Evolutionary conservation across 108 stramenopile species (phyloP).

Genomic region (Cyclotella choctawhatcheeana): DNA sequence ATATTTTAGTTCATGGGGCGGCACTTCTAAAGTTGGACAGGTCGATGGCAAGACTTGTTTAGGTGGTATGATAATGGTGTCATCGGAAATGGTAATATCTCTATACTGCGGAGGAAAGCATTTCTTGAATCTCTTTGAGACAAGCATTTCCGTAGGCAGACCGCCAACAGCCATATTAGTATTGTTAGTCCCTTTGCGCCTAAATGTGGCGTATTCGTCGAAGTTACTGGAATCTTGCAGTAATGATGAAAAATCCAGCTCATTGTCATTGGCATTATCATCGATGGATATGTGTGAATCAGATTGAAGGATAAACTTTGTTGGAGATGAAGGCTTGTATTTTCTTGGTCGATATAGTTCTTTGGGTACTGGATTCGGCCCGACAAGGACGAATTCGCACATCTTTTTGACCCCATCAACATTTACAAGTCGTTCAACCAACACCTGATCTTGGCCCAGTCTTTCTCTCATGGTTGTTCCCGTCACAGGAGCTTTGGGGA

Average conservation of each 20-base stretch:
- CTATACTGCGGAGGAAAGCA: conserved; percentile 71
- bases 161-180: conserved; percentile 65
- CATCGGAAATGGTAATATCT: conserved; percentile 57
- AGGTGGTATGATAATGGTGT: conserved; percentile 50
- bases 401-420: conserved; percentile 20
- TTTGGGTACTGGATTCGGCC: conserved; percentile 53
- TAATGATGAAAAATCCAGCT: conserved; percentile 15
- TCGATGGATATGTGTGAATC: conserved; percentile 12
- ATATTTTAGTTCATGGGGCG: background rate
- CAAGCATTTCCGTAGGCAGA: conserved; percentile 48
- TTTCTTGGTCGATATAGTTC: conserved; percentile 48
- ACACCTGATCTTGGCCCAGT: conserved; percentile 29
- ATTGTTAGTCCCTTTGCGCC: conserved; percentile 51
- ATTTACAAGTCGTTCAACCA: conserved; percentile 20
- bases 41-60: background rate
- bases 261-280: conserved; percentile 11
- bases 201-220: conserved; percentile 64
- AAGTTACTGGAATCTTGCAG: background rate
- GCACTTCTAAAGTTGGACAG: conserved; percentile 16
- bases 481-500: conserved; percentile 57
- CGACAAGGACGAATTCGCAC: conserved; percentile 27
- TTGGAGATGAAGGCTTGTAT: conserved; percentile 57
- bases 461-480: conserved; percentile 54
- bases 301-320: background rate
- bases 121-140: conserved; percentile 58